These are phyloP conservation scores for Pseudogymnoascus sp. DNA, from an alignment of 2,329 filamentous ascomycete species.

Conservation along the genomic window DNA sequence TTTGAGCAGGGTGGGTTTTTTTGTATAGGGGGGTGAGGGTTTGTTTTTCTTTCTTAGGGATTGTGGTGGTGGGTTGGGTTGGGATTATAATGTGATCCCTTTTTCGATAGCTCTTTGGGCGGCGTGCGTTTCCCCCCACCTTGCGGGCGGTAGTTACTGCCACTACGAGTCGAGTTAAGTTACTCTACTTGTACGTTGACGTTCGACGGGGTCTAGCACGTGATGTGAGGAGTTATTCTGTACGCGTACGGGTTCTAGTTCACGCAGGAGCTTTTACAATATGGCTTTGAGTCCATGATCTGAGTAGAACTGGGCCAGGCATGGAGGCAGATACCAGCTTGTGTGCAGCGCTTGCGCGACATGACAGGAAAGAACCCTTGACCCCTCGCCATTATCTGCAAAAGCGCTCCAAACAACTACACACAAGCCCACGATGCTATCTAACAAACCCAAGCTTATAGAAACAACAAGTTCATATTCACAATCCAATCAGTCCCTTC, in stretches of 20 bases:
- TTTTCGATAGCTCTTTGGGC: not conserved
- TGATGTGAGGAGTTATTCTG: not conserved
- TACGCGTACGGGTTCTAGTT: not conserved
- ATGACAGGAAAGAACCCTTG: not conserved
- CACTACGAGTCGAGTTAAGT: not conserved
- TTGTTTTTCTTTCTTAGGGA: constrained; percentile 5
- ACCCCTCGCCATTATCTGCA: not conserved
- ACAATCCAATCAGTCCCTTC: not conserved
- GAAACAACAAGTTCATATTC: not conserved
- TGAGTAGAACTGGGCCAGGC: not conserved
- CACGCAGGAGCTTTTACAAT: not conserved
- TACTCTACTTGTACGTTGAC: not conserved
- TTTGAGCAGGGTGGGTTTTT: not conserved
- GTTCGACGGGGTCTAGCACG: not conserved
- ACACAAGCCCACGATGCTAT: not conserved
- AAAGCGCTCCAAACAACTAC: not conserved
- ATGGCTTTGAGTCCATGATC: not conserved
- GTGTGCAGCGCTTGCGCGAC: not conserved
- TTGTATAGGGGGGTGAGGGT: constrained; percentile 3
- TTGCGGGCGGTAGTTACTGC: not conserved
- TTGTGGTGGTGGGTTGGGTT: constrained; percentile 10
- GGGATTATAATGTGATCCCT: not conserved
- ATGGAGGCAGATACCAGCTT: not conserved
- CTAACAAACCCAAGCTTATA: not conserved
- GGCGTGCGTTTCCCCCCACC: not conserved